These are phyloP conservation scores for Collybia sordida DNA, from an alignment of 768 basidiomycete species.

Conservation along the genomic window DNA sequence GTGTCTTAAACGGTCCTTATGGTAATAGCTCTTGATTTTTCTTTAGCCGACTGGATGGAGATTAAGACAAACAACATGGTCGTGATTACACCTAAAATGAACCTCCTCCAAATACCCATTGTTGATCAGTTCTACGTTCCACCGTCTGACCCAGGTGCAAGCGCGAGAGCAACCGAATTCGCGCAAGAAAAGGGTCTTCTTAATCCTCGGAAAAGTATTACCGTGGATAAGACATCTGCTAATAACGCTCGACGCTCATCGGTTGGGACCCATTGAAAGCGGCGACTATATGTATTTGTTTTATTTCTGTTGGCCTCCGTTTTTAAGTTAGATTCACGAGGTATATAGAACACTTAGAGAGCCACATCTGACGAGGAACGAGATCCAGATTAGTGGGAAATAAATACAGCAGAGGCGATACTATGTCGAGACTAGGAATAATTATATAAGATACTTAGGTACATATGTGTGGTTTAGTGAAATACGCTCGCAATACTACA, in stretches of 20 bases:
- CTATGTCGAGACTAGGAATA: too few relatives aligned
- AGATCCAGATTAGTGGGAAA: too few relatives aligned
- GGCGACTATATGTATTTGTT: too few relatives aligned
- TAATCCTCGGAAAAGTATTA: conserved; percentile 47
- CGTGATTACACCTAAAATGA: conserved; percentile 94
- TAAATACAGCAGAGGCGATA: too few relatives aligned
- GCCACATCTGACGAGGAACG: too few relatives aligned
- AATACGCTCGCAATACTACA: too few relatives aligned
- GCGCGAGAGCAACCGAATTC: conserved; percentile 74
- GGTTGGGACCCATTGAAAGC: too few relatives aligned
- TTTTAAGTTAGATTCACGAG: too few relatives aligned
- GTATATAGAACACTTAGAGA: too few relatives aligned
- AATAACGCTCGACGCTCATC: not conserved
- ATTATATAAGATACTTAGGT: too few relatives aligned
- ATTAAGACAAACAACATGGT: conserved; percentile 96
- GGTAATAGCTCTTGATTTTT: conserved; percentile 4
- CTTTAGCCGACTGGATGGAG: conserved; percentile 95
- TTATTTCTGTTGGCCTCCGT: too few relatives aligned
- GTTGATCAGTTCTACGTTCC: conserved; percentile 91
- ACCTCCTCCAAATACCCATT: conserved; percentile 92
- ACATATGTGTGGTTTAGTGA: too few relatives aligned
- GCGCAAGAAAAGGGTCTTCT: conserved; percentile 87
- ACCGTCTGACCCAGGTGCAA: conserved; percentile 74
- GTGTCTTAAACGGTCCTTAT: not conserved
- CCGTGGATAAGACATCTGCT: conserved; percentile 17